Conservation (phyloP, 2,329 filamentous ascomycete genomes). For the Diaporthe citriasiana region DNA sequence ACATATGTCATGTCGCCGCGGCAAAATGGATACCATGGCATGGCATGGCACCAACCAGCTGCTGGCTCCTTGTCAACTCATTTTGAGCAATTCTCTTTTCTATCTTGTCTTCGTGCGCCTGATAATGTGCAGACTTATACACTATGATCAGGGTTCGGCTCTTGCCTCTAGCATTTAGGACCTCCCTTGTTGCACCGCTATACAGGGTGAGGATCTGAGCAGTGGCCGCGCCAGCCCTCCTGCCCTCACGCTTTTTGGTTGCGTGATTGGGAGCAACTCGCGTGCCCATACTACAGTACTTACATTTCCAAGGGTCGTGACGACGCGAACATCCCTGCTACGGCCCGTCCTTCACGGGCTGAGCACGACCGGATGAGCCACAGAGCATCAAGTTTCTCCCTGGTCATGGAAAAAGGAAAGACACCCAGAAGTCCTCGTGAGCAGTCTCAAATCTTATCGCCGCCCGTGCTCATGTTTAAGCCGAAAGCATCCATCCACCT, state of each 20-base stretch:
- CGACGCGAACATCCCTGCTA: constrained; percentile 19
- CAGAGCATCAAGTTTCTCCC: constrained; percentile 14
- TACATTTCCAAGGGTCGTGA: constrained; percentile 8
- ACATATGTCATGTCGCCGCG: too few species aligned
- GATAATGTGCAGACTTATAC: not conserved
- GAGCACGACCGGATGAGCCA: constrained; percentile 1
- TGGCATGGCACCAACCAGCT: too few species aligned
- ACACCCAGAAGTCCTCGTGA: not conserved
- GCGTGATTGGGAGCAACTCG: constrained; percentile 16
- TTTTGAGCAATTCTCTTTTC: not conserved
- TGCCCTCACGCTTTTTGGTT: not conserved
- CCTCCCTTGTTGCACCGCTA: not conserved
- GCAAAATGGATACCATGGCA: too few species aligned
- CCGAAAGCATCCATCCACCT: not conserved
- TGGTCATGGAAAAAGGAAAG: not conserved
- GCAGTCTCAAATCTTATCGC: not conserved
- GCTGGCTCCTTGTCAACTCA: not conserved
- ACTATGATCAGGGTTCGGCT: not conserved
- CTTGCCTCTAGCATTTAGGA: not conserved
- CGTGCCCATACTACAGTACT: not conserved
- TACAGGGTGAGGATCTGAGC: not conserved
- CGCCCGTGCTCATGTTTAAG: not conserved
- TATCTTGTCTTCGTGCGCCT: too few species aligned
- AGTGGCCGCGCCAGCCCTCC: constrained; percentile 14
- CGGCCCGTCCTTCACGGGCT: constrained; percentile 18